Percentiles rank a stretch among this genome's conserved stretches.
Evolutionary conservation across 2,329 filamentous ascomycete genomes (phyloP).

Genomic region (Emydomyces testavorans): DNA sequence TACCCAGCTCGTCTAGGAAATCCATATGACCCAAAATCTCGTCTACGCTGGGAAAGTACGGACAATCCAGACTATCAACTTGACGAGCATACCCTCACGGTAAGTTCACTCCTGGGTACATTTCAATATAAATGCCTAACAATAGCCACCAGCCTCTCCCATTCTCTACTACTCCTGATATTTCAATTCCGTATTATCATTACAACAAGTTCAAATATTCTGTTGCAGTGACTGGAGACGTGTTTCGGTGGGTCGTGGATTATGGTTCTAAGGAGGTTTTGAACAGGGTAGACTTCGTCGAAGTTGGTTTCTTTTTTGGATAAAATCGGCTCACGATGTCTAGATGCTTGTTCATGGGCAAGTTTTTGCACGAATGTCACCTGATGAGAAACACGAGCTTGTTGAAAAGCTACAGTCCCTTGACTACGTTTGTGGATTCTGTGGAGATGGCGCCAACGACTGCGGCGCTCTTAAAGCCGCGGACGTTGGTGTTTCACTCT

Average conservation of each 20-base stretch:
- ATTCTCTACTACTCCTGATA: slow-evolving; percentile 58
- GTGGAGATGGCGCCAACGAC: slow-evolving; percentile 93
- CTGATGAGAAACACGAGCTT: slow-evolving; percentile 94
- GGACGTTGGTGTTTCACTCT: slow-evolving; percentile 92
- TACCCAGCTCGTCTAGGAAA: slow-evolving; percentile 43
- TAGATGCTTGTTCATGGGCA: slow-evolving; percentile 84
- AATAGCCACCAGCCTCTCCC: slow-evolving; percentile 52
- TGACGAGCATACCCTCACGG: slow-evolving; percentile 64
- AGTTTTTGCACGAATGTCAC: slow-evolving; percentile 96
- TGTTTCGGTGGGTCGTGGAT: slow-evolving; percentile 93
- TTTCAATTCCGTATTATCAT: slow-evolving; percentile 75
- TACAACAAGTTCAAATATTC: slow-evolving; percentile 74
- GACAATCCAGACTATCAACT: slow-evolving; percentile 69
- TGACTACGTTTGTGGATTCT: slow-evolving; percentile 91
- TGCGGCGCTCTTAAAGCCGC: slow-evolving; percentile 94
- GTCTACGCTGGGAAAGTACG: slow-evolving; percentile 84
- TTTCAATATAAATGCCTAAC: not conserved
- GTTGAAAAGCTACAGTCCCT: slow-evolving; percentile 95
- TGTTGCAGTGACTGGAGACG: slow-evolving; percentile 79
- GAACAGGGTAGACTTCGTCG: slow-evolving; percentile 43
- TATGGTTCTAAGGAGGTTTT: slow-evolving; percentile 73
- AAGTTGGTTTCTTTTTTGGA: not conserved
- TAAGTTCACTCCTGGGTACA: slow-evolving; percentile 26
- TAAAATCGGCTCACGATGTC: slow-evolving; percentile 13
- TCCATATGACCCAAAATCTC: slow-evolving; percentile 58